Evolutionary conservation across 306 rosid species (phyloP).

Genomic region (Dalbergia cultrata): DNA sequence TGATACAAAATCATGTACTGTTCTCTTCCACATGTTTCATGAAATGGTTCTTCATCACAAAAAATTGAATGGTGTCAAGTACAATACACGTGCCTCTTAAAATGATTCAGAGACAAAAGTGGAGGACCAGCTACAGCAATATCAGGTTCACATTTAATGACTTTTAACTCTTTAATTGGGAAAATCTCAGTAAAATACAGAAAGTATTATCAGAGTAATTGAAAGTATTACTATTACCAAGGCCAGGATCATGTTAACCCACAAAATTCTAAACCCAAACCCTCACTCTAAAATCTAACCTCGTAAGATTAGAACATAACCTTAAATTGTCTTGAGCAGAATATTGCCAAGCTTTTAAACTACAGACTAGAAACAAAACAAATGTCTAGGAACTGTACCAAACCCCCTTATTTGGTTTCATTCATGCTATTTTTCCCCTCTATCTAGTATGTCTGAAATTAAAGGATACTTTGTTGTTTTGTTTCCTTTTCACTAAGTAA

Average conservation of each 20-base stretch:
- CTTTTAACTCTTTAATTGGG: background rate
- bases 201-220: background rate
- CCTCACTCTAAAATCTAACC: background rate
- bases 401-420: slow-evolving; percentile 26
- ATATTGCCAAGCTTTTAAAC: background rate
- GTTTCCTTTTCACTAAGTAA: background rate
- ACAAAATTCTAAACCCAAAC: background rate
- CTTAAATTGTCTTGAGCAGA: slow-evolving; percentile 1
- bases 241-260: background rate
- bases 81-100: background rate
- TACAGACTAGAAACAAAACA: slow-evolving; percentile 22
- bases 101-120: background rate
- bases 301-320: background rate
- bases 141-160: background rate
- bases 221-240: too few species aligned
- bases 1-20: background rate
- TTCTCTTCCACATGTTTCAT: slow-evolving; percentile 3
- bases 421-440: background rate
- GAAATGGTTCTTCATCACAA: background rate
- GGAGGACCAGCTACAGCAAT: background rate
- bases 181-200: background rate
- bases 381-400: slow-evolving; percentile 12
- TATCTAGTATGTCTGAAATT: background rate
- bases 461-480: slow-evolving; percentile 14
- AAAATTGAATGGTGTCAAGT: background rate